Percentiles rank a stretch among this genome's conserved stretches.
These are phyloP conservation scores for Pycnococcus provasolii DNA, from an alignment of 139 green algal species.

Conservation along the genomic window DNA sequence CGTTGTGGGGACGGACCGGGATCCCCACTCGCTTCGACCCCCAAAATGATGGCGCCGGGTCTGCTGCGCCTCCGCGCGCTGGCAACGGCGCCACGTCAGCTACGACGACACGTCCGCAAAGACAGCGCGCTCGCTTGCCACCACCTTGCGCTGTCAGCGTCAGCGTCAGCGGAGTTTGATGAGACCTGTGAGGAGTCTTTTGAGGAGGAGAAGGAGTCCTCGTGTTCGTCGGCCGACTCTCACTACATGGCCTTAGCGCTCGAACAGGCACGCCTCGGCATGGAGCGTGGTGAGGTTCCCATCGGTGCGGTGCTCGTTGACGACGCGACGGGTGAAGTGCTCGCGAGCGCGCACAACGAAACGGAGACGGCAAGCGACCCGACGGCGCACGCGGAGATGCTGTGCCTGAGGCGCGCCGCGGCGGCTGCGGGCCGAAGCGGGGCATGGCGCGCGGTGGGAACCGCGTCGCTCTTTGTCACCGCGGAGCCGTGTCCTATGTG, in stretches of 20 bases:
- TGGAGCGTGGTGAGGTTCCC: constrained; percentile 56
- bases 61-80: no score
- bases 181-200: no score
- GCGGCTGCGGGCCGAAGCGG: background rate
- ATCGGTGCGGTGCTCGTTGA: constrained; percentile 67
- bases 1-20: no score
- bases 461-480: constrained; percentile 76
- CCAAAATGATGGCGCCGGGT: no score
- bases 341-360: constrained; percentile 45
- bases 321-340: constrained; percentile 1
- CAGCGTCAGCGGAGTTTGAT: no score
- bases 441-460: constrained; percentile 8
- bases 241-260: constrained; percentile 44
- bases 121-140: no score
- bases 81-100: no score
- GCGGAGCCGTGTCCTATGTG: constrained; percentile 95
- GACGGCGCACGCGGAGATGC: constrained; percentile 76
- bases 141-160: no score
- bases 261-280: constrained; percentile 31
- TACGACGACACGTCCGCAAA: no score
- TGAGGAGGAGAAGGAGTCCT: no score
- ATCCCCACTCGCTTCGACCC: no score
- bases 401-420: constrained; percentile 47
- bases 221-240: constrained; percentile 15
- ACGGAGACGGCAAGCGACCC: constrained; percentile 44